A percentile compares a stretch with the other conserved stretches of the same genome.
Conservation (phyloP, 805 yeast species). For the Nakazawaea ernobii region DNA sequence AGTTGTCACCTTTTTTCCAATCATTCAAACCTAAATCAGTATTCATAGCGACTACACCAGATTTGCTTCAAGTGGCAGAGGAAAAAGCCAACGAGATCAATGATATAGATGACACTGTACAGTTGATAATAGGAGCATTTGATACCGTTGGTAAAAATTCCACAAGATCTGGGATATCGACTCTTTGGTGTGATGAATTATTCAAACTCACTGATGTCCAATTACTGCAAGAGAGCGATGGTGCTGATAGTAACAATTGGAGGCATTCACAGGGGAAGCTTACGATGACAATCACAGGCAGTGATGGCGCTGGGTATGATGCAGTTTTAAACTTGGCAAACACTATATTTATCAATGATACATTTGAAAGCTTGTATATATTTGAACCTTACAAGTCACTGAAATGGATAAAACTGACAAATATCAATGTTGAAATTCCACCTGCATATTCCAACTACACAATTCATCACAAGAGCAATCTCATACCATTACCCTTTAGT, state of each 20-base stretch:
- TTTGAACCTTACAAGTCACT: neutral
- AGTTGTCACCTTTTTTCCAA: neutral
- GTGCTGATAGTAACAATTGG: neutral
- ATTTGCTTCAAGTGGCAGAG: neutral
- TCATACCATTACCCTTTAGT: slow-evolving; percentile 3
- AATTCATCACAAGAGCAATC: no score
- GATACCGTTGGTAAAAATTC: slow-evolving; percentile 4
- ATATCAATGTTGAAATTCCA: no score
- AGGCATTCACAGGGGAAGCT: slow-evolving; percentile 5
- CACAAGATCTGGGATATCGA: slow-evolving; percentile 2
- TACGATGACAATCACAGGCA: neutral
- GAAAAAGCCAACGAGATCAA: neutral
- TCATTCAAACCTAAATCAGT: neutral
- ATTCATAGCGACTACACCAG: slow-evolving; percentile 5
- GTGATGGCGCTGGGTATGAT: neutral
- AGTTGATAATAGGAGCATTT: slow-evolving; percentile 5
- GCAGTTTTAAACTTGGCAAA: slow-evolving; percentile 5
- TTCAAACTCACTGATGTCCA: neutral
- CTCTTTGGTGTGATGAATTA: neutral
- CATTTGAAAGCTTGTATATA: neutral
- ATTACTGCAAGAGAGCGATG: neutral
- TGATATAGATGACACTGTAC: neutral
- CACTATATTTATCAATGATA: slow-evolving; percentile 19
- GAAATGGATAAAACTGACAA: no score
- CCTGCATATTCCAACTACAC: no score